A percentile compares a stretch with the other conserved stretches of the same genome.
Evolutionary conservation across 495 filamentous ascomycete genomes (phyloP).

Genomic region (Echria macrotheca): DNA sequence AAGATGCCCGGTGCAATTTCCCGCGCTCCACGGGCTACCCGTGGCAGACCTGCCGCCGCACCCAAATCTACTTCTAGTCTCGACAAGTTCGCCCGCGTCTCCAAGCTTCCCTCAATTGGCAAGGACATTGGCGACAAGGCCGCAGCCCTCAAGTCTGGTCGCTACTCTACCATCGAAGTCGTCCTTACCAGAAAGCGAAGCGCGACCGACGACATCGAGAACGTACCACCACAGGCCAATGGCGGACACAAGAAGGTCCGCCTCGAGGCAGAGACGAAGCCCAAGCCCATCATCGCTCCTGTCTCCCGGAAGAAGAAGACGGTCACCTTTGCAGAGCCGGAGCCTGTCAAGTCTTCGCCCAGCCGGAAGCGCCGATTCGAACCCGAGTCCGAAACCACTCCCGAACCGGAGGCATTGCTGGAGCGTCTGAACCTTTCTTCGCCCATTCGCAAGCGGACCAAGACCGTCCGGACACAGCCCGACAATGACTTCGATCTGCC

Average conservation of each 20-base stretch:
- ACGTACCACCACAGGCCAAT: too few species aligned
- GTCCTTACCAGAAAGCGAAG: constrained; percentile 31
- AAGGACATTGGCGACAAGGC: constrained; percentile 26
- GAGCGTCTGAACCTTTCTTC: constrained; percentile 38
- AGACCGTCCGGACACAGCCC: constrained; percentile 24
- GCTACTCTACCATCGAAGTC: constrained; percentile 27
- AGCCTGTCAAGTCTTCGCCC: constrained; percentile 1
- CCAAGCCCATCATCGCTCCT: constrained; percentile 2
- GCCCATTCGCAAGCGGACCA: constrained; percentile 26
- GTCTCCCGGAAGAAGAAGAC: constrained; percentile 21
- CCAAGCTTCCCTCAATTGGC: constrained; percentile 28
- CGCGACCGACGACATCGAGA: constrained; percentile 19
- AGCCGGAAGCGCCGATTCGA: constrained; percentile 20
- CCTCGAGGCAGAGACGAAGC: constrained; percentile 11
- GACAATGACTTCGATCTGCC: constrained; percentile 40
- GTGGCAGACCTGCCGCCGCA: constrained; percentile 20
- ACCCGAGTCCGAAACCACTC: constrained; percentile 8
- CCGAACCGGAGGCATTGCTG: constrained; percentile 29
- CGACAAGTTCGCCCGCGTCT: constrained; percentile 36
- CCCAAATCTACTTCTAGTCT: constrained; percentile 19
- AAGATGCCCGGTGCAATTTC: constrained; percentile 30
- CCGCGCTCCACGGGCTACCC: constrained; percentile 20
- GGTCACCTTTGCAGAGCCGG: constrained; percentile 23
- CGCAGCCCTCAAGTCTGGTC: constrained; percentile 9
- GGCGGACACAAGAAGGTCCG: constrained; percentile 22